Evolutionary conservation across 2,329 filamentous ascomycete genomes (phyloP), one percentile per base, ranked within the genome.

Genomic region (Aspergillus ibericus): DNA sequence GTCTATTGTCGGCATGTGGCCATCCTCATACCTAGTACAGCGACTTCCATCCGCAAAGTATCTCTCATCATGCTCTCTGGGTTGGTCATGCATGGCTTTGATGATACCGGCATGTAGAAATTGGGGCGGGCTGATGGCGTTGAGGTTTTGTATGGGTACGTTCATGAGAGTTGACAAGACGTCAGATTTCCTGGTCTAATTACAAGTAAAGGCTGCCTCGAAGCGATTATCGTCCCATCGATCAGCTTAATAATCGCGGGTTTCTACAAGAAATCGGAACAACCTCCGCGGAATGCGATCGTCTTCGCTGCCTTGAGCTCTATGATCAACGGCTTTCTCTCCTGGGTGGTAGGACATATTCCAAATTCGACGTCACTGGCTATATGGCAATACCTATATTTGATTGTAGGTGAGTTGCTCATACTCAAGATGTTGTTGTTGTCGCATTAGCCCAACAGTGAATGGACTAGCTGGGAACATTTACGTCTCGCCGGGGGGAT

Each of bases 311-410:
- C 74, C 38, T 69, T 72, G 35, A 69, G 66, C 47, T 69, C 67
- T 5, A 63, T 70, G 5, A 63, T 70, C 20, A 72, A 70, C 18
- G 71, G 71, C 3, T 69, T 75, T 47, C 58, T 73, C 6, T 71
- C 83, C 5, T 87, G 82, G 63, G 82, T 78, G 4, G 73, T 85
- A 20, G 83, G 84, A 0, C 82, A 86, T 55, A 77, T 85, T 52
- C 63, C 76, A n/a, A 71, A 78, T 46, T 59, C 68, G 18, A 66
- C 63, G 2, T 47, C 62, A 4, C 49, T 85, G 15, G 75, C 75
- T n/a, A 81, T 80, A 7, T 86, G 83, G 83, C 77, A 81, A 51
- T 84, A 81, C 77, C 81, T 86, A 75, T 86, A 83, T 67, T 80
- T 83, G 57, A 76, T 84, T 27, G 65, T 75, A 81, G 51, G 60